Base-by-base conservation (phyloP, 495 filamentous ascomycete species). In the Hyaloscypha finlandica region DNA sequence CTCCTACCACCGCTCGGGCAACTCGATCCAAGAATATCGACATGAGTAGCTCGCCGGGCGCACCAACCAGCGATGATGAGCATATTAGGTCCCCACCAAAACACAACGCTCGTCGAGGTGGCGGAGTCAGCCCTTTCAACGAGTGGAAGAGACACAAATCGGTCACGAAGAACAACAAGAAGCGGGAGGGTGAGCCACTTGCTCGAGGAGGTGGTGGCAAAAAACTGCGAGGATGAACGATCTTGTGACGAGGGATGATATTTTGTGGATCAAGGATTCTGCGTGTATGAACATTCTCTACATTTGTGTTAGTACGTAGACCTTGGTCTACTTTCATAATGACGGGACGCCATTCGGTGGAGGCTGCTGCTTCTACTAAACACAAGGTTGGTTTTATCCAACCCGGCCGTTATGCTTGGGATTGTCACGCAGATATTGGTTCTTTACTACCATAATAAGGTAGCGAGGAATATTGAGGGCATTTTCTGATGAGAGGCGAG, bases 101-200 rank as follows among this genome's bases (percentile, higher is more conserved):
- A 68, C 75, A 71, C 42, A 59, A 51, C 6, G 45, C 56, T 51
- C 80, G 79, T 32, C 59, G 53, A 54, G 68, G 60, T 35, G 71
- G 72, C 55, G 86, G 84, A 68, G 76, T 77, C 14, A 90, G 88
- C 70, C 87, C 89, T 0, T 93, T 92, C 68, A 84, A 86, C 68
- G 77, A 77, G 58, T 92, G 89, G 88, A 79, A 80, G 48, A 83
- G 88, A 33, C 19, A 4, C 22, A 8, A 9, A 30, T 19, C 53
- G 8, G 53, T 19, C 42, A 48, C 42, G 1, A 48, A 48, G 42
- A 48, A 48, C 16, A 53, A 37, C 6, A 68, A 64, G 20, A 72
- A 69, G 63, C 61, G 70, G 59, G 59, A 64, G 53, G 63, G 54
- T 25, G 58, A 54, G 6, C 39, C 69, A 53, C 22, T 69, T 19